Percentiles rank a stretch among this genome's conserved stretches.
Evolutionary conservation across 768 basidiomycete species (phyloP).

Genomic region (Lepiota venenata): DNA sequence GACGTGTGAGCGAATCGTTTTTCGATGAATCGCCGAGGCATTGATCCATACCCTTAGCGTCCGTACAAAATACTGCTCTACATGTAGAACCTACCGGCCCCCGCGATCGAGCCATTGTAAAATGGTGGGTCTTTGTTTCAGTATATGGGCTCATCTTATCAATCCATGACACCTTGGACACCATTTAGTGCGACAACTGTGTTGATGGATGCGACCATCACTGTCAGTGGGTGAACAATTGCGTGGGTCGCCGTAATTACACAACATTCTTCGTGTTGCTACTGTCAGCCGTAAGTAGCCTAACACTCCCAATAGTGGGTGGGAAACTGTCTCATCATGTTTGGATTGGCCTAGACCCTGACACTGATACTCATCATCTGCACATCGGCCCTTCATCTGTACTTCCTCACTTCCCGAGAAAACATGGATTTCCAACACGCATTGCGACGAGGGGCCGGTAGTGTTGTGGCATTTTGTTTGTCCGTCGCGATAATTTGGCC

Average conservation of each 20-base stretch:
- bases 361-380: constrained; percentile 74
- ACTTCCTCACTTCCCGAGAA: constrained; percentile 54
- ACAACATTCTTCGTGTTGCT: constrained; percentile 88
- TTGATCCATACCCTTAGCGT: constrained; percentile 46
- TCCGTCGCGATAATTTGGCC: constrained; percentile 79
- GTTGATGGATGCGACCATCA: constrained; percentile 95
- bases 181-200: constrained; percentile 87
- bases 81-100: constrained; percentile 90
- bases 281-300: constrained; percentile 61
- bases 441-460: constrained; percentile 60
- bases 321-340: constrained; percentile 8
- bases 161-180: background rate
- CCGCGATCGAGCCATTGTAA: constrained; percentile 96
- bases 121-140: constrained; percentile 51
- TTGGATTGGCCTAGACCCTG: constrained; percentile 44
- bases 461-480: constrained; percentile 76
- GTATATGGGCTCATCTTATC: constrained; percentile 1
- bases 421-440: constrained; percentile 42
- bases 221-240: constrained; percentile 92
- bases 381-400: constrained; percentile 82
- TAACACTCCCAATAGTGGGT: background rate
- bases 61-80: constrained; percentile 90
- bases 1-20: constrained; percentile 56
- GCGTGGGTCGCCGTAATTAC: constrained; percentile 93
- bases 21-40: background rate